Percentiles rank a stretch among this genome's conserved stretches.
Evolutionary conservation across 2,329 filamentous ascomycete species (phyloP).

Genomic region (Penicillium sp.): DNA sequence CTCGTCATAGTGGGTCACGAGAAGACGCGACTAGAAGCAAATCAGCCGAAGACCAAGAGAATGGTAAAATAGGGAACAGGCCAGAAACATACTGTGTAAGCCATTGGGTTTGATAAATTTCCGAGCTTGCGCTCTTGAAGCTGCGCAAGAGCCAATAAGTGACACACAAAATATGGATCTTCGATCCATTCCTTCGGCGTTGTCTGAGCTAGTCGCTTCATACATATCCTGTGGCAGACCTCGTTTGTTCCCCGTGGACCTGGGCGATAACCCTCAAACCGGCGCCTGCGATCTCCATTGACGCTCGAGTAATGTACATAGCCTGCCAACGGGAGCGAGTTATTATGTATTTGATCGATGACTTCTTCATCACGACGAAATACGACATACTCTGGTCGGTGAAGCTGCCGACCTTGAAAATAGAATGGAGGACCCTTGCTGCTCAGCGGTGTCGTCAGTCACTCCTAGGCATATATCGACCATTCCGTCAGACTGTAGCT

Average conservation of each 20-base stretch:
- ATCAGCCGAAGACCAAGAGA: not conserved
- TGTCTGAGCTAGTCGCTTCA: slow-evolving; percentile 7
- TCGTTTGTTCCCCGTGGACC: not conserved
- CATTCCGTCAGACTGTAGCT: not conserved
- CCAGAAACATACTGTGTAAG: slow-evolving; percentile 7
- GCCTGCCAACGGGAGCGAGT: not conserved
- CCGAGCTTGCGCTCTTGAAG: slow-evolving; percentile 6
- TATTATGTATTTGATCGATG: not conserved
- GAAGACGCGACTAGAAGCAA: slow-evolving; percentile 12
- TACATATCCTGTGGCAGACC: not conserved
- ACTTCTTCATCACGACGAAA: slow-evolving; percentile 3
- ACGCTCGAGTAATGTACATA: slow-evolving; percentile 11
- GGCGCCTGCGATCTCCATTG: slow-evolving; percentile 3
- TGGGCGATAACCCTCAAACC: not conserved
- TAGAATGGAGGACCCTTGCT: slow-evolving; percentile 9
- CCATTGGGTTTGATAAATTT: not conserved
- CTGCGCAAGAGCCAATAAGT: slow-evolving; percentile 15
- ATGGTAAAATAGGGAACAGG: not conserved
- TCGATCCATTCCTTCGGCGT: slow-evolving; percentile 11
- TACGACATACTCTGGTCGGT: slow-evolving; percentile 5
- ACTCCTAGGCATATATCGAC: not conserved
- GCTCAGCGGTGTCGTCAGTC: not conserved
- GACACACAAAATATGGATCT: slow-evolving; percentile 16
- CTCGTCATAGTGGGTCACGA: slow-evolving; percentile 5
- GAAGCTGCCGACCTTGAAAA: slow-evolving; percentile 8